Base-by-base conservation (phyloP, 1,284 basidiomycete species). In the Puccinia coronata region DNA sequence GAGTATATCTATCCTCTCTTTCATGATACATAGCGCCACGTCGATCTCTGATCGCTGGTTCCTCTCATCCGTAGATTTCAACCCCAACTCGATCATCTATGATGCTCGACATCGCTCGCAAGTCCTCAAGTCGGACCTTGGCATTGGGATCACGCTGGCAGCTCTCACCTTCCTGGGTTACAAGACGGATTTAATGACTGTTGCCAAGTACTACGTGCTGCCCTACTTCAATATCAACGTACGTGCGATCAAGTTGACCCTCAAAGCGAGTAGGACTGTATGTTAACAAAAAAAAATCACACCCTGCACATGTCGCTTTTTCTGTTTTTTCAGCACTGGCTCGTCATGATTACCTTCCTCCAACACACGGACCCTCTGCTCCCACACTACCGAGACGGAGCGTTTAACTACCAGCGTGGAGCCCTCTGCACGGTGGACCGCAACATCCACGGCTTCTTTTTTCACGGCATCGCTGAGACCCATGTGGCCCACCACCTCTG, bases 321-420 rank as follows among this genome's bases (percentile, higher is more conserved):
- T 1, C 25, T n/a, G 18, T 36, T 18, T 8, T 5, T 41, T 43
- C 43, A 81, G 79, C 79, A 81, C n/a, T 81, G 79, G 79, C 72
- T 81, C 34, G 79, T 81, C 31, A 65, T 81, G 69, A 81, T 81
- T 28, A 81, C 79, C 23, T 81, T 81, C 47, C 90, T 98, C 82
- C 97, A 98, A 88, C 97, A 98, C 89, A 98, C 96, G 84, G 96
- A 98, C 88, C 94, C 95, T n/a, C 86, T 92, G 61, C 89, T 98
- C 43, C 95, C 96, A 76, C 96, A 99, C 88, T 99, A 98, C 90
- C 92, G 93, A 83, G 91, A 92, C 31, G 87, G 91, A 67, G 91
- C 92, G 85, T 98, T 96, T 90, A 97, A 92, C 69, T 99, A 98
- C 90, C 89, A 92, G 76, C 94, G 96, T 84, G 96, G 96, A 82